Conservation (phyloP, 495 filamentous ascomycete genomes). For the Hypomontagnella submonticulosa region DNA sequence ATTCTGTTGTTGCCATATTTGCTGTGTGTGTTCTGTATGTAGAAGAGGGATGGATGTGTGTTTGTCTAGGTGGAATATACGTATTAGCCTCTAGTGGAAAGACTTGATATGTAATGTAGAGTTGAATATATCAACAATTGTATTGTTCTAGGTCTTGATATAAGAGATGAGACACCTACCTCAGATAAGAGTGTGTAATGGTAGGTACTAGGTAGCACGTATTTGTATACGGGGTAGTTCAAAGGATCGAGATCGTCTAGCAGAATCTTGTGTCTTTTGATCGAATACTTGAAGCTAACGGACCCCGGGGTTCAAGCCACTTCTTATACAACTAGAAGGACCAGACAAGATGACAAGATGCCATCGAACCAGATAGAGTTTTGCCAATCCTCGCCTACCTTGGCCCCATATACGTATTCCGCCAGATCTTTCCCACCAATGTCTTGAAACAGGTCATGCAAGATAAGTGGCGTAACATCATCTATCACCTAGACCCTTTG, state of each 20-base stretch:
- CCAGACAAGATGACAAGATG: slow-evolving; percentile 1
- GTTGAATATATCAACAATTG: too few relatives aligned
- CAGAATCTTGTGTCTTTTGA: neutral
- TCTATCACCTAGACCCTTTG: slow-evolving; percentile 12
- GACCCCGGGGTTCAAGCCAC: slow-evolving; percentile 19
- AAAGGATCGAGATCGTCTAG: slow-evolving; percentile 28
- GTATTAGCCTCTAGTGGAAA: neutral
- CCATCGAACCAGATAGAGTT: slow-evolving; percentile 23
- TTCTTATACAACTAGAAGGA: slow-evolving; percentile 33
- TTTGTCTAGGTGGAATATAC: slow-evolving; percentile 15
- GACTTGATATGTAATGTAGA: too few relatives aligned
- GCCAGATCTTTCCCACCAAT: slow-evolving; percentile 36
- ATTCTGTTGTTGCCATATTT: slow-evolving; percentile 36
- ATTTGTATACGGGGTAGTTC: neutral
- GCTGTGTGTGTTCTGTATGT: slow-evolving; percentile 1
- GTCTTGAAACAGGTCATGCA: slow-evolving; percentile 11
- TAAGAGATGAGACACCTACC: too few relatives aligned
- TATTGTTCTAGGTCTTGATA: too few relatives aligned
- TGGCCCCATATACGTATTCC: slow-evolving; percentile 28
- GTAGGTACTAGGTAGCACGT: slow-evolving; percentile 10
- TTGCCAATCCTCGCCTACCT: slow-evolving; percentile 29
- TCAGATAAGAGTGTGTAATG: neutral
- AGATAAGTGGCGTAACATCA: slow-evolving; percentile 33
- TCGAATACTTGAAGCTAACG: neutral
- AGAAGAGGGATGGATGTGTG: neutral